phyloP scores from a whole-genome alignment of 2,329 filamentous ascomycete species.

The Gliomastix tumulicola region DNA sequence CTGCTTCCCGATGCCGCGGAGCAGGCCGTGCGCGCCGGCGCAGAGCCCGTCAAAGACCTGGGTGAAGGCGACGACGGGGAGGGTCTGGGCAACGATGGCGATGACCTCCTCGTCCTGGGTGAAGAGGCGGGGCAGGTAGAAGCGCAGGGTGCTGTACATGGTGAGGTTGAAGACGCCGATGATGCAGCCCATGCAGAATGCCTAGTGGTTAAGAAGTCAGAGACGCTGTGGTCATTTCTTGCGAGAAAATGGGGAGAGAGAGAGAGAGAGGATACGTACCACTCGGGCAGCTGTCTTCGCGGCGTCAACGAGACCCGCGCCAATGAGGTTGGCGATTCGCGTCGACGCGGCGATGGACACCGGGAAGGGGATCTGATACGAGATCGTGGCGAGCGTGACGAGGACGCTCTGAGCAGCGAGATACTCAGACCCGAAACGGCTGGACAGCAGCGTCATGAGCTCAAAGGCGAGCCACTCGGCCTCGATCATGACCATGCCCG shows the following conservation, averaged over 20 bases:
- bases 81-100: constrained; percentile 56
- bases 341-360: constrained; percentile 84
- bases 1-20: constrained; percentile 83
- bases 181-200: constrained; percentile 47
- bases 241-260: constrained; percentile 4
- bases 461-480: constrained; percentile 94
- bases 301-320: constrained; percentile 72
- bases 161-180: constrained; percentile 77
- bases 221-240: too few species aligned
- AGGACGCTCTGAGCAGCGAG: constrained; percentile 87
- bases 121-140: constrained; percentile 70
- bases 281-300: constrained; percentile 78
- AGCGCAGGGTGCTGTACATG: constrained; percentile 60
- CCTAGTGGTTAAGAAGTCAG: too few species aligned
- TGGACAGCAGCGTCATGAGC: constrained; percentile 75
- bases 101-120: constrained; percentile 68
- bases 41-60: constrained; percentile 83
- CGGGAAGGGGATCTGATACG: constrained; percentile 89
- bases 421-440: constrained; percentile 69
- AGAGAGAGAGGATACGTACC: constrained; percentile 33
- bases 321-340: constrained; percentile 85
- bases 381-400: constrained; percentile 68
- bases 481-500: constrained; percentile 88
- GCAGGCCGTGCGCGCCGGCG: constrained; percentile 73
- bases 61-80: constrained; percentile 81